Evolutionary conservation across 2,329 filamentous ascomycete species (phyloP), one percentile per base, ranked within the genome.

Genomic region (Colletotrichum falcatum): DNA sequence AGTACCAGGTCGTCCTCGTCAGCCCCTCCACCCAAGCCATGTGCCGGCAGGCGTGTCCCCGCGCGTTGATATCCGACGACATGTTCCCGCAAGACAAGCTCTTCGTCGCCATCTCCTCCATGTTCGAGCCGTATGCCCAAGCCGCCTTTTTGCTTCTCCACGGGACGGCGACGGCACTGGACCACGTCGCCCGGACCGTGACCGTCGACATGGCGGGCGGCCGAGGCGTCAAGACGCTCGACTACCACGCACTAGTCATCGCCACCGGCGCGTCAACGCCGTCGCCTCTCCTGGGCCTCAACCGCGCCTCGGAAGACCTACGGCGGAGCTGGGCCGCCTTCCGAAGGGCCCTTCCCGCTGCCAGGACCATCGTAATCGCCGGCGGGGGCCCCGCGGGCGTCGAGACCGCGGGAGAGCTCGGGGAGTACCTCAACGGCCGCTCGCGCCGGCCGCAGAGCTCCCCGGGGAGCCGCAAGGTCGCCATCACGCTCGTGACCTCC

Each of bases 351-450:
- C 74, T 88, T 0, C 74, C 80, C 0, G 66, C 61, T 1, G 82
- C 83, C 0, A 83, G 81, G 33, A 79, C 61, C 12, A 84, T 87
- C 46, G 74, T 87, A 8, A 79, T 87, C 46, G 85, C 81, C 3
- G 87, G 87, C 18, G 87, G 83, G 2, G 87, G 87, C 3, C 63
- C 81, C 11, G 88, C 85, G 0, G 87, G 86, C 18, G 78, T 84
- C 20, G 87, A 89, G 76, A 79, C 85, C 3, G 83, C 85, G 0
- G 85, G 85, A 20, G 84, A 87, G 70, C 77, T 87, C 0, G 87
- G 84, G 35, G 84, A 87, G 72, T 79, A 82, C 73, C 78, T 88
- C 20, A 88, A 88, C 67, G 83, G 85, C 1, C 78, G 78, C 2
- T 75, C 81, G 0, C 79, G 83, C 5, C 80, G 76, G 76, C 80